These are phyloP conservation scores for Entoloma clypeatum DNA, from an alignment of 1,284 basidiomycete genomes.

Conservation along the genomic window DNA sequence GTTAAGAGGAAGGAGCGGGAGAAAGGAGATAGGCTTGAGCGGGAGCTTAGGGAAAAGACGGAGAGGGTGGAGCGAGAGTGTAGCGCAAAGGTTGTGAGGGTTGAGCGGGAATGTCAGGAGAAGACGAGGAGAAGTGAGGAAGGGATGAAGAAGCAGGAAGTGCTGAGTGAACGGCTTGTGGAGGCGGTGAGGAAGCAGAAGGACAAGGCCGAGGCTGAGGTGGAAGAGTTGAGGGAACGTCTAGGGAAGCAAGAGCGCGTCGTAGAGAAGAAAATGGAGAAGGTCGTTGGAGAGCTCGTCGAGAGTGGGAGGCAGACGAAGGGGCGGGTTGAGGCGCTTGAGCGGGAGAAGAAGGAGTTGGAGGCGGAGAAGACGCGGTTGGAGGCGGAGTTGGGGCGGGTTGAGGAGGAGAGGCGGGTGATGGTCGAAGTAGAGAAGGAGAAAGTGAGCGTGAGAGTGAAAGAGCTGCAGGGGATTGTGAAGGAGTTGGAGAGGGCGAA, in stretches of 20 bases:
- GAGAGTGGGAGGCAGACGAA: constrained; percentile 1
- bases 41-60: too few species aligned
- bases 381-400: constrained; percentile 5
- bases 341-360: constrained; percentile 16
- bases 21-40: too few species aligned
- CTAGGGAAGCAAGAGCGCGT: too few species aligned
- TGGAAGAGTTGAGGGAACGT: constrained; percentile 18
- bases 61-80: too few species aligned
- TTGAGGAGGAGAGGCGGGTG: constrained; percentile 9
- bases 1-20: too few species aligned
- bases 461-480: constrained; percentile 8
- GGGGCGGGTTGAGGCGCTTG: constrained; percentile 12
- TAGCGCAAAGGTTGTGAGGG: too few species aligned
- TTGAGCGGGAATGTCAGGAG: too few species aligned
- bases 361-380: constrained; percentile 18
- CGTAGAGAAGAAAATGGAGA: too few species aligned
- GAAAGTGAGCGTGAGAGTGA: neutral
- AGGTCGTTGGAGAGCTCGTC: too few species aligned
- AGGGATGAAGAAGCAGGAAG: constrained; percentile 22
- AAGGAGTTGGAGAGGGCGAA: constrained; percentile 12
- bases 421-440: constrained; percentile 10
- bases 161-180: constrained; percentile 18
- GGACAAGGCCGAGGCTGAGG: constrained; percentile 21
- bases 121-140: too few species aligned
- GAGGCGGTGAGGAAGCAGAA: constrained; percentile 24